Percentiles rank a stretch among this genome's conserved stretches.
Conservation (phyloP, 2,329 filamentous ascomycete species). For the Plenodomus biglobosus region DNA sequence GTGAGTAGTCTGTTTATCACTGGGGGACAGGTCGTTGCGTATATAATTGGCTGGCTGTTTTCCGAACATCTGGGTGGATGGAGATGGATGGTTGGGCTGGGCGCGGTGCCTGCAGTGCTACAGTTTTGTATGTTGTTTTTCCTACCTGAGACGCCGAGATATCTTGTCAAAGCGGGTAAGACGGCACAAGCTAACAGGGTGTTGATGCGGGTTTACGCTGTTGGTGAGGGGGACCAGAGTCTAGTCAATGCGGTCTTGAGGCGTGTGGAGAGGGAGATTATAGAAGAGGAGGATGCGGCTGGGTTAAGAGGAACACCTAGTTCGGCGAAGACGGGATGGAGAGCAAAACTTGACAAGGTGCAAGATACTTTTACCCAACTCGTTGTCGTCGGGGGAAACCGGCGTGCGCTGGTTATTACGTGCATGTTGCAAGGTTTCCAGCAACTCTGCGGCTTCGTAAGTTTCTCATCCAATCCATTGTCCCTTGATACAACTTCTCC, state of each 20-base stretch:
- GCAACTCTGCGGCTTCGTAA: conserved; percentile 69
- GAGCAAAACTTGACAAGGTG: conserved; percentile 51
- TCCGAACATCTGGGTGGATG: conserved; percentile 63
- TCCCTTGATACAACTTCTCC: too few relatives aligned
- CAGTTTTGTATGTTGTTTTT: conserved; percentile 69
- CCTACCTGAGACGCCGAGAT: conserved; percentile 88
- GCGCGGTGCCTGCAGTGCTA: conserved; percentile 71
- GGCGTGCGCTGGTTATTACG: conserved; percentile 78
- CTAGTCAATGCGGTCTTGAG: conserved; percentile 64
- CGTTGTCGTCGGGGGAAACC: conserved; percentile 53
- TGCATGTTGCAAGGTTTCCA: conserved; percentile 85
- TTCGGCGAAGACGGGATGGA: conserved; percentile 30
- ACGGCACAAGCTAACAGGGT: conserved; percentile 65
- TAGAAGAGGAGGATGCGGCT: conserved; percentile 64
- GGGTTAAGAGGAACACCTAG: conserved; percentile 40
- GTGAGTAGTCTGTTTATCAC: conserved; percentile 83
- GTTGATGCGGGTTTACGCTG: conserved; percentile 64
- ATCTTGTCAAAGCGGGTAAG: conserved; percentile 70
- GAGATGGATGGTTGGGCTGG: conserved; percentile 90
- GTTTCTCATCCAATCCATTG: conserved; percentile 5
- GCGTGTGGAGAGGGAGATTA: conserved; percentile 72
- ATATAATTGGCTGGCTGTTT: conserved; percentile 78
- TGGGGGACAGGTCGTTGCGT: conserved; percentile 84
- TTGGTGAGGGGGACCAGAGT: conserved; percentile 28
- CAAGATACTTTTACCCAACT: conserved; percentile 57